These are phyloP conservation scores for Geotrichum aggregatum DNA, from an alignment of 1,139 yeast species.

Conservation along the genomic window DNA sequence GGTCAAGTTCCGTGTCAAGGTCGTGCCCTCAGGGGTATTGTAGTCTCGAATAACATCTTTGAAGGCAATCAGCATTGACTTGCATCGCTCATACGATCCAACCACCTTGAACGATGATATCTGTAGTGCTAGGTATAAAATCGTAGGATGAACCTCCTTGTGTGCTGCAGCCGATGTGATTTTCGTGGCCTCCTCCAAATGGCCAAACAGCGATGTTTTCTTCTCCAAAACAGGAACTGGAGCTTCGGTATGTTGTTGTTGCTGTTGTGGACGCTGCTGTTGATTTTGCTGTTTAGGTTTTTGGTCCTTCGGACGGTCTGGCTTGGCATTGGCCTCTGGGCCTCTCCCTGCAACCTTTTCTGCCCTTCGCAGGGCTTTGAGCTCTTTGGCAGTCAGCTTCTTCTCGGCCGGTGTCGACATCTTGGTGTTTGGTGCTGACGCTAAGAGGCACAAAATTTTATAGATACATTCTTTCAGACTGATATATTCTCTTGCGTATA, in stretches of 20 bases:
- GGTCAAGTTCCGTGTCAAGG: slow-evolving; percentile 83
- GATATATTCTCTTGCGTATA: slow-evolving; percentile 1
- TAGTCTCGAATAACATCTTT: slow-evolving; percentile 76
- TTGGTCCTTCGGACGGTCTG: slow-evolving; percentile 37
- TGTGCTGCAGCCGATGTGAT: slow-evolving; percentile 34
- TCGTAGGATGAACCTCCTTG: slow-evolving; percentile 81
- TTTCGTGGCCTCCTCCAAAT: slow-evolving; percentile 58
- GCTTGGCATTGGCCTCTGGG: slow-evolving; percentile 46
- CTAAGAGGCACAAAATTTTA: slow-evolving; percentile 1
- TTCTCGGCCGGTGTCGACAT: slow-evolving; percentile 7
- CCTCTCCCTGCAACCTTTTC: slow-evolving; percentile 91
- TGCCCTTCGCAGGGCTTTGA: slow-evolving; percentile 80
- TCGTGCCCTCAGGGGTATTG: slow-evolving; percentile 77
- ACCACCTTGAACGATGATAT: slow-evolving; percentile 80
- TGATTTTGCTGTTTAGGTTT: slow-evolving; percentile 16
- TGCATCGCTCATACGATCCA: slow-evolving; percentile 84
- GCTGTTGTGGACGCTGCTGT: slow-evolving; percentile 10
- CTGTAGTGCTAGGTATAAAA: slow-evolving; percentile 72
- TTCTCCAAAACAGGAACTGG: slow-evolving; percentile 31
- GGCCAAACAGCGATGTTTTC: slow-evolving; percentile 64
- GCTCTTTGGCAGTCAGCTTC: slow-evolving; percentile 67
- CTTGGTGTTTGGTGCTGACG: not conserved
- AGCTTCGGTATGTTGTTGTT: slow-evolving; percentile 12
- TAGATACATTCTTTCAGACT: slow-evolving; percentile 1
- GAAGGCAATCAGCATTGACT: slow-evolving; percentile 81